phyloP scores from a whole-genome alignment of 805 yeast species.

The Debaryomyces prosopidis region DNA sequence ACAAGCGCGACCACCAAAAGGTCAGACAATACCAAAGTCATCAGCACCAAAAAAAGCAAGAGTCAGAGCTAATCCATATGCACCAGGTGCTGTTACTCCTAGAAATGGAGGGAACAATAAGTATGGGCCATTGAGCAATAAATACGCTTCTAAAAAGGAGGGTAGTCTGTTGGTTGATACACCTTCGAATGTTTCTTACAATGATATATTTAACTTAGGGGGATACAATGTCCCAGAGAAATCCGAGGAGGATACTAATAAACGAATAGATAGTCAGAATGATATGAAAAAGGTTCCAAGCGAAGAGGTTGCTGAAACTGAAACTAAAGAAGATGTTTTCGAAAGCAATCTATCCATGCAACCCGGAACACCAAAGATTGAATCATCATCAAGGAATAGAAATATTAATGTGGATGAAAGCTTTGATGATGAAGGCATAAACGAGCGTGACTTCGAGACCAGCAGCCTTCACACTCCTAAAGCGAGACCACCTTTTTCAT shows the following conservation, averaged over 20 bases:
- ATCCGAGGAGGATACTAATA: background rate
- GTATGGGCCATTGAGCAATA: conserved; percentile 26
- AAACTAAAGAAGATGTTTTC: background rate
- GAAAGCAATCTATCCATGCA: background rate
- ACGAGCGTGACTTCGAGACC: background rate
- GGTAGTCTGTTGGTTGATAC: background rate
- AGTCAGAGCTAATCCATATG: conserved; percentile 33
- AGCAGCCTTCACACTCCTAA: background rate
- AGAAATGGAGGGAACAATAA: conserved; percentile 18
- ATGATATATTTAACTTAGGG: conserved; percentile 15
- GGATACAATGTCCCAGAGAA: conserved; percentile 3
- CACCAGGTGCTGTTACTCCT: conserved; percentile 25
- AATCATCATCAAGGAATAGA: background rate
- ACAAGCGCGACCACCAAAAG: too few species aligned
- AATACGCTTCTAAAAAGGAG: conserved; percentile 6
- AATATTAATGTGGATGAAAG: conserved; percentile 4
- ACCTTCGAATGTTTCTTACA: background rate
- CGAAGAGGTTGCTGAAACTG: background rate
- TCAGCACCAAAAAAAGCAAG: conserved; percentile 1
- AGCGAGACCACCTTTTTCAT: background rate
- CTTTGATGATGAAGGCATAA: conserved; percentile 2
- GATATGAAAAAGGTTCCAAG: background rate
- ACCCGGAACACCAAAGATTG: background rate
- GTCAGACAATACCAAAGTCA: background rate
- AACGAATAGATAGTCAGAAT: conserved; percentile 2